phyloP scores from a whole-genome alignment of 2,329 filamentous ascomycete genomes.

The Fusarium guadeloupense region DNA sequence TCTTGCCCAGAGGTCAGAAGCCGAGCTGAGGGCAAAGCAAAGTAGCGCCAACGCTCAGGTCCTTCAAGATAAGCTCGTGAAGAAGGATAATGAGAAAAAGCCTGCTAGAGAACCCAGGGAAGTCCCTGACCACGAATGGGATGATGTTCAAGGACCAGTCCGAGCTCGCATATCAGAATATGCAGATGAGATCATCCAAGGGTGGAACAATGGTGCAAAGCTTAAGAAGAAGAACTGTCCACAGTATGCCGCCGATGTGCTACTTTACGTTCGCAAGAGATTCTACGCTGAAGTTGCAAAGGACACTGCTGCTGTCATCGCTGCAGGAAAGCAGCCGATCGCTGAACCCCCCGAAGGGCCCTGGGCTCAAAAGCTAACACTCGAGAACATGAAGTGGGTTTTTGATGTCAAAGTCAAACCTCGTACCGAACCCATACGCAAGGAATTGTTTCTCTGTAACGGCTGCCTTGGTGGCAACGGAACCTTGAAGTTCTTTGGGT shows the following conservation, averaged over 20 bases:
- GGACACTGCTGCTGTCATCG: constrained; percentile 58
- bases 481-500: constrained; percentile 74
- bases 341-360: constrained; percentile 62
- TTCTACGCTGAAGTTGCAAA: constrained; percentile 71
- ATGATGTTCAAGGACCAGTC: constrained; percentile 73
- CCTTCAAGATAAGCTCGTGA: constrained; percentile 47
- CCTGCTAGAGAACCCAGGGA: constrained; percentile 52
- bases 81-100: neutral
- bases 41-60: constrained; percentile 44
- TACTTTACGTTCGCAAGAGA: constrained; percentile 72
- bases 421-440: constrained; percentile 70
- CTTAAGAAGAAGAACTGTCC: constrained; percentile 71
- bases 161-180: constrained; percentile 71
- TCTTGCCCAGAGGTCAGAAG: constrained; percentile 70
- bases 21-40: constrained; percentile 66
- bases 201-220: constrained; percentile 71
- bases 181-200: constrained; percentile 75
- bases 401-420: constrained; percentile 81
- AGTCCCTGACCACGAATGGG: constrained; percentile 73
- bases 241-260: constrained; percentile 75
- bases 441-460: constrained; percentile 80
- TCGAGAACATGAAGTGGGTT: constrained; percentile 89
- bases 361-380: constrained; percentile 69
- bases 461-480: constrained; percentile 62
- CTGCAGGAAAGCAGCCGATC: constrained; percentile 56